phyloP scores from a whole-genome alignment of 805 yeast genomes.

The Suhomyces canberraensis region DNA sequence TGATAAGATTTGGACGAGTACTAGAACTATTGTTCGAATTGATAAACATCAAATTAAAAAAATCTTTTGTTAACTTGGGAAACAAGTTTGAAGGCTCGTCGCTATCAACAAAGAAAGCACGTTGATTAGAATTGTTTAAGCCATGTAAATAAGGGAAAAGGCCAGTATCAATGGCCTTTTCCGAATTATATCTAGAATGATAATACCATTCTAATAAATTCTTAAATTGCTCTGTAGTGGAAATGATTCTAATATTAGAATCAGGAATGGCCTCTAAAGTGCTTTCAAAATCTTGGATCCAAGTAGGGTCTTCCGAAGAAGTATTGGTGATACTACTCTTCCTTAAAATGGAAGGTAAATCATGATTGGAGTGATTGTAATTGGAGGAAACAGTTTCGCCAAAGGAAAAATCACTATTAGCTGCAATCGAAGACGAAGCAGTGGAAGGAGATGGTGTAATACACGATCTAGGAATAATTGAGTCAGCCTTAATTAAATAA shows the following conservation, averaged over 20 bases:
- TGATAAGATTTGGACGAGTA: conserved; percentile 5
- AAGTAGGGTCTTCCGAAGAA: not conserved
- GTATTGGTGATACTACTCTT: conserved; percentile 5
- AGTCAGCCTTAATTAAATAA: conserved; percentile 8
- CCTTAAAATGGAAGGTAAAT: conserved; percentile 3
- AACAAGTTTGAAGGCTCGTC: conserved; percentile 8
- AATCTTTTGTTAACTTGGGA: conserved; percentile 1
- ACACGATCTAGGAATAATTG: conserved; percentile 13
- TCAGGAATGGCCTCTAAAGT: conserved; percentile 7
- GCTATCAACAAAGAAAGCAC: conserved; percentile 25
- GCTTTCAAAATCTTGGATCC: conserved; percentile 10
- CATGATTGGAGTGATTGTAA: conserved; percentile 3
- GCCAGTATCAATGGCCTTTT: not conserved
- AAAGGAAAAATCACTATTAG: not conserved
- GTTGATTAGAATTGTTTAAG: conserved; percentile 21
- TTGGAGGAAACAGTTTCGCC: not conserved
- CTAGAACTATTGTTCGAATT: not conserved
- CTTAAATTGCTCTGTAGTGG: conserved; percentile 6
- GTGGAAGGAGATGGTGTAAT: conserved; percentile 10
- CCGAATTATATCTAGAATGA: conserved; percentile 2
- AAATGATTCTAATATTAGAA: conserved; percentile 8
- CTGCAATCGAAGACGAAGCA: conserved; percentile 2
- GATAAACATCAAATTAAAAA: conserved; percentile 12
- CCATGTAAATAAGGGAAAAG: conserved; percentile 39
- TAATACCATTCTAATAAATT: conserved; percentile 10